phyloP scores from a whole-genome alignment of 257 asterid genomes.

The Verbena officinalis region DNA sequence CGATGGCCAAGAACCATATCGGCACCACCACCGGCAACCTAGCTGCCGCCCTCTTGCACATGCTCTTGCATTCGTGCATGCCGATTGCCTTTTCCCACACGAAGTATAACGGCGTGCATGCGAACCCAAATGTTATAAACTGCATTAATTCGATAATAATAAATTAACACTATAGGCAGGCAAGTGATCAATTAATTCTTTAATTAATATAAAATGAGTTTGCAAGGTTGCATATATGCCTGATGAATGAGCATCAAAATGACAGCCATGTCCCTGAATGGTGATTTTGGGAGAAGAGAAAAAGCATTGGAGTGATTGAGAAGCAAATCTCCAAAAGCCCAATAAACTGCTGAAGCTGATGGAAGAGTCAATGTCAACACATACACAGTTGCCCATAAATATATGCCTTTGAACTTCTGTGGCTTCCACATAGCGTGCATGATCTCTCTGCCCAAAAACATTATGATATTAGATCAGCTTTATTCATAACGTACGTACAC shows the following conservation, averaged over 20 bases:
- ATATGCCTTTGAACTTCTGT: conserved; percentile 85
- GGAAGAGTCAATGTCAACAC: conserved; percentile 92
- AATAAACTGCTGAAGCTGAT: conserved; percentile 86
- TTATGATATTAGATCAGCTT: too few species aligned
- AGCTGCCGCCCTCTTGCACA: conserved; percentile 84
- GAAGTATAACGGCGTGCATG: conserved; percentile 90
- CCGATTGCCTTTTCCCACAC: conserved; percentile 98
- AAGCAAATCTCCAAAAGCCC: conserved; percentile 95
- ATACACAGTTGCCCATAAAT: conserved; percentile 71
- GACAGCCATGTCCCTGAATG: conserved; percentile 88
- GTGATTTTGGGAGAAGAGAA: conserved; percentile 81
- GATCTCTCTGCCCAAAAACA: conserved; percentile 73
- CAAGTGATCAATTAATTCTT: too few species aligned
- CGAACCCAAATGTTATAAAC: conserved; percentile 97
- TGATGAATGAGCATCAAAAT: conserved; percentile 94
- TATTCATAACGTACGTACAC: too few species aligned
- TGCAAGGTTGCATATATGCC: too few species aligned
- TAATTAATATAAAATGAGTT: too few species aligned
- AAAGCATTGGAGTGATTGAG: conserved; percentile 93
- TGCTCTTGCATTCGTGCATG: conserved; percentile 86
- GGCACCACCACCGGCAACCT: conserved; percentile 89
- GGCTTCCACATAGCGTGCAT: conserved; percentile 99
- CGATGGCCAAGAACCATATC: conserved; percentile 90
- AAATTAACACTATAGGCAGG: too few species aligned
- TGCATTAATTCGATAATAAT: too few species aligned